Evolutionary conservation across 169 alveolate species (phyloP).

Genomic region (Cryptosporidium ubiquitum): DNA sequence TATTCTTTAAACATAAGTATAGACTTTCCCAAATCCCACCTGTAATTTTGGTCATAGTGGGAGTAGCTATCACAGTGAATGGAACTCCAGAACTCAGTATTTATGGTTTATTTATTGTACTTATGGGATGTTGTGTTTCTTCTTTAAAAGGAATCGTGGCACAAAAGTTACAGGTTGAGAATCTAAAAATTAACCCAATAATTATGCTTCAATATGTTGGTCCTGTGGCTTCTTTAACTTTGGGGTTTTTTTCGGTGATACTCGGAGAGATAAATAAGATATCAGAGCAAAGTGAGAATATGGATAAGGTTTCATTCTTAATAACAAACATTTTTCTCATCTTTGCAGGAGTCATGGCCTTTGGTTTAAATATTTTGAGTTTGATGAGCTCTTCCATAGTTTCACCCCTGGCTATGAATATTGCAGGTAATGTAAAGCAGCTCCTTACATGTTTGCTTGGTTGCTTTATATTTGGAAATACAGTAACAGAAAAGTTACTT

Average conservation of each 20-base stretch:
- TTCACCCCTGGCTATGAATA: slow-evolving; percentile 71
- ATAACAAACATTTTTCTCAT: not conserved
- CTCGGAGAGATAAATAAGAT: slow-evolving; percentile 23
- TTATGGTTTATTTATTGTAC: slow-evolving; percentile 29
- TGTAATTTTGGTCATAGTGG: slow-evolving; percentile 53
- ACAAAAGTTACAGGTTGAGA: slow-evolving; percentile 61
- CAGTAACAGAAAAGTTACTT: slow-evolving; percentile 25
- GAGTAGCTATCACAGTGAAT: slow-evolving; percentile 70
- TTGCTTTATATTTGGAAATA: slow-evolving; percentile 42
- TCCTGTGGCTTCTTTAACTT: slow-evolving; percentile 56
- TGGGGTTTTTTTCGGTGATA: not conserved
- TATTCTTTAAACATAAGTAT: slow-evolving; percentile 32
- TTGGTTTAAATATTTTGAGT: slow-evolving; percentile 42
- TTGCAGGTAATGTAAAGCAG: slow-evolving; percentile 76
- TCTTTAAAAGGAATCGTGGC: slow-evolving; percentile 69
- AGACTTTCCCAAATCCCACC: slow-evolving; percentile 51
- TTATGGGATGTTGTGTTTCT: slow-evolving; percentile 52
- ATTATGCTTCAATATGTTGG: slow-evolving; percentile 53
- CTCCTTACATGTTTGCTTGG: slow-evolving; percentile 45
- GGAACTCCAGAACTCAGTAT: slow-evolving; percentile 44
- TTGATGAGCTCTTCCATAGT: slow-evolving; percentile 32
- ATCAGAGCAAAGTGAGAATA: not conserved
- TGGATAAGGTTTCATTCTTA: not conserved
- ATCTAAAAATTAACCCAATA: slow-evolving; percentile 30
- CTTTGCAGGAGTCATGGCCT: slow-evolving; percentile 56